Evolutionary conservation across 2,329 filamentous ascomycete genomes (phyloP), one percentile per base, ranked within the genome.

Genomic region (Fusarium denticulatum): DNA sequence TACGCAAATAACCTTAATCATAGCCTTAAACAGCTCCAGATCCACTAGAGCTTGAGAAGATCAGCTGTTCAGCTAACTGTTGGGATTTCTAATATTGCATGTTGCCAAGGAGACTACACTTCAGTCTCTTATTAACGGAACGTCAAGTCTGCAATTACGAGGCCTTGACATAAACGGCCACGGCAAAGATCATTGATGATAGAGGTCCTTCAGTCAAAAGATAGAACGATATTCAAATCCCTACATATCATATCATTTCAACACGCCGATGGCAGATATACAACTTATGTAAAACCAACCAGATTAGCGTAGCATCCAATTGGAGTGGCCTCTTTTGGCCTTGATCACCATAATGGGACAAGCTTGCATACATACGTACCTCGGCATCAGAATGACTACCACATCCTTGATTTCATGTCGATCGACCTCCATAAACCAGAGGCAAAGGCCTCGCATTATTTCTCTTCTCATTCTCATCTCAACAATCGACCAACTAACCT

Each of bases 361-460:
- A 60, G 47, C 59, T 40, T 40, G 26, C 47, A 42, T 62, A 55
- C 47, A 37, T 62, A 55, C 34, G 50, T 64, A 59, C 71, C 71
- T 73, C 71, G 71, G 71, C 71, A 67, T 73, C 47, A 55, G 39
- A 55, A 59, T 34, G 28, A 43, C 39, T 55, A 47, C 45, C 55
- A 28, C 62, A 63, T 63, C 59, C 69, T 66, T 58, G 61, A 57
- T 50, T 26, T 43, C 40, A 60, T 55, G 46, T 49, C 36, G 52
- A 67, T 64, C 65, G 49, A 57, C 37, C 45, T 59, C 39, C 24
- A 28, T 47, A 43, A 34, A 18, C 37, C 15, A 39, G 37, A 32
- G 34, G 20, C 26, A 43, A 32, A 37, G 28, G 30, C 36, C 30
- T 69, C 40, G 13, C 30, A 28, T 45, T 45, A n/a, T 45, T 24